Base-by-base conservation (phyloP, 371 early-diverging fungal species). In the Saksenaea vasiformis region DNA sequence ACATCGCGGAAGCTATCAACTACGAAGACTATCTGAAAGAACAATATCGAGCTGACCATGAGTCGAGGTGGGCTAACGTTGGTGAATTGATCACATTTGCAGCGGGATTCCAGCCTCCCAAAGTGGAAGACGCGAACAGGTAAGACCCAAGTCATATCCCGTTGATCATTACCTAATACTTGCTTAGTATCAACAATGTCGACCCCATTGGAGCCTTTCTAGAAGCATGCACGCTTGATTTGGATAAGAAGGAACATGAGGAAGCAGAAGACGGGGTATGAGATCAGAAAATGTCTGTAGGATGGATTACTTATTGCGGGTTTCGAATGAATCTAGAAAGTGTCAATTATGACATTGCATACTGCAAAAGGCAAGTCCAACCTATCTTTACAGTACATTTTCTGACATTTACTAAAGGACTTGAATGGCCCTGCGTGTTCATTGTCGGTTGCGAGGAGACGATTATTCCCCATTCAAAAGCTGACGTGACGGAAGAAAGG, bases 391-490 rank as follows among this genome's bases (percentile, higher is more conserved):
- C 14, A n/a, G 5, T 19, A 17, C n/a, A 22, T 3, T 54, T 43
- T 54, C 35, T 38, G 17, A 44, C 26, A 19, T 13, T 5, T 19
- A 13, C 1, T 17, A 51, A 47, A 77, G 88, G 87, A 22, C 73
- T 89, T 15, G 89, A 88, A 69, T 88, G 87, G 88, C 83, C 87
- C 26, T 73, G 77, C 31, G 89, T 87, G 0, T 89, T 87, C 66
- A 54, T 85, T 24, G 71, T 74, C n/a, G 78, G 80, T 2, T 82
- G 85, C 31, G 78, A 68, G 55, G 84, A 85, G 8, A 69, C 71
- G 28, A 34, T 85, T 37, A 80, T 87, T 8, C 89, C 89, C 0
- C 68, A 60, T 37, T 56, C 59, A 47, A 70, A 58, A 2, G 67
- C 64, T 62, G 74, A 68, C 28, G 34, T 57, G 0, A 55, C 44